These are phyloP conservation scores for Cutaneotrichosporon sp. DNA, from an alignment of 1,284 basidiomycete genomes.

Conservation along the genomic window DNA sequence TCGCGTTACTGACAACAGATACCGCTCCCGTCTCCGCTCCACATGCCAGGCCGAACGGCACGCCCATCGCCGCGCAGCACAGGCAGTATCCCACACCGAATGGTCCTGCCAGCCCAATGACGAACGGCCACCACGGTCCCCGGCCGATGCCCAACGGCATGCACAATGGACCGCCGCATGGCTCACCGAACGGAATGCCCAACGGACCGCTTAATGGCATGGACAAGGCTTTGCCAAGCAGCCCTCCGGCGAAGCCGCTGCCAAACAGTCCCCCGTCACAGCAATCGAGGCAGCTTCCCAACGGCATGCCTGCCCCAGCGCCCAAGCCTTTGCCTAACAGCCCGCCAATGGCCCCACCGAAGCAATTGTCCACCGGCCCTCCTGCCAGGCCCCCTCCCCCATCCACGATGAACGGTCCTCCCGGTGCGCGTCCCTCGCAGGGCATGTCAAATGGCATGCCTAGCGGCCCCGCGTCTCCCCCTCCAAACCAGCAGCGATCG, in stretches of 20 bases:
- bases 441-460: neutral
- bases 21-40: neutral
- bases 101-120: neutral
- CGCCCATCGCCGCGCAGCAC: neutral
- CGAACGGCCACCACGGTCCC: neutral
- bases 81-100: neutral
- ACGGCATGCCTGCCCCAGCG: neutral
- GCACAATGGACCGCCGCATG: neutral
- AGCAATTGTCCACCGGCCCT: neutral
- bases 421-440: neutral
- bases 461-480: neutral
- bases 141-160: neutral
- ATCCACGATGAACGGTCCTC: neutral
- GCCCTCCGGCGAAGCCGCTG: neutral
- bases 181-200: neutral
- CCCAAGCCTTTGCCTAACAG: neutral
- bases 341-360: neutral
- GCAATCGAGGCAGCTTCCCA: neutral
- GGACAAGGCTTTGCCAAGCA: neutral
- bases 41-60: neutral
- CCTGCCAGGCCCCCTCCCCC: conserved; percentile 1
- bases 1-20: neutral
- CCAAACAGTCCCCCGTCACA: neutral
- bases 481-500: neutral
- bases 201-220: neutral